phyloP scores from a whole-genome alignment of 352 stramenopile species.

The Pythium coloratum region DNA sequence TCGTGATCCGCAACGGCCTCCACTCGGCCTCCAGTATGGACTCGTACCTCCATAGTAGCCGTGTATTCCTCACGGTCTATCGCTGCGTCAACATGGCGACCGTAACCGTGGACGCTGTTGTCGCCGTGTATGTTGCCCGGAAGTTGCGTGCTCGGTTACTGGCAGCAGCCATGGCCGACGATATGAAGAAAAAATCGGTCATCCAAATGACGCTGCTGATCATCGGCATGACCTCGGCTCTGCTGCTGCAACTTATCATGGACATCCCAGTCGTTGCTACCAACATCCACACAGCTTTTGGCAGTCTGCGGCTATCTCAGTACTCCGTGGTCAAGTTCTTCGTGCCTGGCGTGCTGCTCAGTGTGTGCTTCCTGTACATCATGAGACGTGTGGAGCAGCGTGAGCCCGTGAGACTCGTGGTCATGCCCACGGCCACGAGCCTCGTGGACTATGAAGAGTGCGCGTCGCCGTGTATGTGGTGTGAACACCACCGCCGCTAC shows the following conservation, averaged over 20 bases:
- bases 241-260: slow-evolving; percentile 57
- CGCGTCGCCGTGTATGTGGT: slow-evolving; percentile 69
- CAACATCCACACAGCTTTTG: slow-evolving; percentile 30
- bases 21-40: slow-evolving; percentile 26
- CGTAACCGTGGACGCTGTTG: slow-evolving; percentile 42
- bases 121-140: slow-evolving; percentile 43
- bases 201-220: slow-evolving; percentile 71
- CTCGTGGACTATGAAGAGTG: slow-evolving; percentile 79
- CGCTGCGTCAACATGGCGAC: slow-evolving; percentile 47
- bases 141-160: slow-evolving; percentile 50
- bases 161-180: slow-evolving; percentile 62
- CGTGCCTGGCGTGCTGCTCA: slow-evolving; percentile 51
- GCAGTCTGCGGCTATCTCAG: slow-evolving; percentile 32
- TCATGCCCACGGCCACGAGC: slow-evolving; percentile 41
- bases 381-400: slow-evolving; percentile 72
- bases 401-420: slow-evolving; percentile 47
- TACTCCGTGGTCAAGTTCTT: slow-evolving; percentile 62
- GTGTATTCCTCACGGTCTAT: slow-evolving; percentile 35
- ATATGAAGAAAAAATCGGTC: slow-evolving; percentile 77
- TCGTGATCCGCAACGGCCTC: slow-evolving; percentile 32
- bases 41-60: slow-evolving; percentile 24
- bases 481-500: slow-evolving; percentile 64
- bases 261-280: slow-evolving; percentile 43
- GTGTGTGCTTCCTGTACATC: slow-evolving; percentile 65
- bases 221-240: slow-evolving; percentile 36